phyloP scores from a whole-genome alignment of 768 basidiomycete species.

The Suillus brevipes region DNA sequence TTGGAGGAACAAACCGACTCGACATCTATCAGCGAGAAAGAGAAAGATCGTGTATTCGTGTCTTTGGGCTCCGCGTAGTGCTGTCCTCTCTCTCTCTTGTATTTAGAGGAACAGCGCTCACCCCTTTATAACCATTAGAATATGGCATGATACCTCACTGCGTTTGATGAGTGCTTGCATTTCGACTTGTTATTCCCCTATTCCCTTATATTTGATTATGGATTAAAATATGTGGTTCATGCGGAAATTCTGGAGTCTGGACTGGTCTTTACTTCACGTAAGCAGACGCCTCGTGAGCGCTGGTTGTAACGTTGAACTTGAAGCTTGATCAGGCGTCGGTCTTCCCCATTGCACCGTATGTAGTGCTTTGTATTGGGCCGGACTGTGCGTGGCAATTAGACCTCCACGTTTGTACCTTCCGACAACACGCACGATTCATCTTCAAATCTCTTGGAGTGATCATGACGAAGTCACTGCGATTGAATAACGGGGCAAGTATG shows the following conservation, averaged over 20 bases:
- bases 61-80: slow-evolving; percentile 1
- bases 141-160: background rate
- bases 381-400: background rate
- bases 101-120: background rate
- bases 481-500: slow-evolving; percentile 28
- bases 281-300: background rate
- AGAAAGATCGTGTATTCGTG: background rate
- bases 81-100: background rate
- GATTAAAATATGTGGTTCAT: background rate
- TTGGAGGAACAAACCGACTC: background rate
- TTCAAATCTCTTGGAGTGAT: background rate
- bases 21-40: slow-evolving; percentile 2
- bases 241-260: background rate
- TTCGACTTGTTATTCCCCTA: background rate
- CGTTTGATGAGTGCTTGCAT: background rate
- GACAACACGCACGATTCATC: background rate
- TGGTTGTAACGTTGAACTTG: background rate
- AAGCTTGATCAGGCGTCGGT: background rate
- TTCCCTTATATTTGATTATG: background rate
- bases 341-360: background rate
- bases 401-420: background rate
- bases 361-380: background rate
- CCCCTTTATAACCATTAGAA: background rate
- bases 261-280: background rate
- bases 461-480: slow-evolving; percentile 12